A percentile compares a stretch with the other conserved stretches of the same genome.
phyloP scores from a whole-genome alignment of 371 early-diverging fungal species.

The Conidiobolus incongruus region DNA sequence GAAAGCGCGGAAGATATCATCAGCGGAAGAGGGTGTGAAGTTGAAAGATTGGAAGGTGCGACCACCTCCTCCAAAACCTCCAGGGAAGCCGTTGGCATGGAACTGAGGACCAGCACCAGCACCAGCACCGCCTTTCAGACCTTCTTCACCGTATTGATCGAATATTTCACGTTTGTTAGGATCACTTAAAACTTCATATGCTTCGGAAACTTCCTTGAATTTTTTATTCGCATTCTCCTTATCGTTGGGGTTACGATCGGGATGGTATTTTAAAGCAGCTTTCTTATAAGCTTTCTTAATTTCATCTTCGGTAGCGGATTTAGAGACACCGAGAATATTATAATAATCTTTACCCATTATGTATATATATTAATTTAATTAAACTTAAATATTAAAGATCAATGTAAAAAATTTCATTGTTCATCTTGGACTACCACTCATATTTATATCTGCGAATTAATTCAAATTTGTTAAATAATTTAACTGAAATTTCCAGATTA shows the following conservation, averaged over 20 bases:
- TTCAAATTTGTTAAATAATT: too few species aligned
- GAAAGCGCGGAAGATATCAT: too few species aligned
- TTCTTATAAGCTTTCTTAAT: slow-evolving; percentile 89
- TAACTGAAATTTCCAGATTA: too few species aligned
- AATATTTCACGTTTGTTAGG: slow-evolving; percentile 63
- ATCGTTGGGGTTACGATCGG: slow-evolving; percentile 6
- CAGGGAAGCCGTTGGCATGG: slow-evolving; percentile 18
- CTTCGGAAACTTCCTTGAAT: slow-evolving; percentile 70
- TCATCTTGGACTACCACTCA: too few species aligned
- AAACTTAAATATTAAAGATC: too few species aligned
- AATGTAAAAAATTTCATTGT: too few species aligned
- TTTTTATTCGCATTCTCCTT: slow-evolving; percentile 23
- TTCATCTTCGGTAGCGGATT: slow-evolving; percentile 52
- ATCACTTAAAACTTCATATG: slow-evolving; percentile 89
- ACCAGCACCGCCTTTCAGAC: slow-evolving; percentile 35
- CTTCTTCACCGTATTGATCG: slow-evolving; percentile 82
- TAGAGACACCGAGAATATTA: slow-evolving; percentile 29
- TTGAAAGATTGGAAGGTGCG: slow-evolving; percentile 48
- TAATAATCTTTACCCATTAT: slow-evolving; percentile 8
- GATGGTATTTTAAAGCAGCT: slow-evolving; percentile 12
- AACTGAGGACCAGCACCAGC: slow-evolving; percentile 20
- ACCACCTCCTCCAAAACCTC: slow-evolving; percentile 14
- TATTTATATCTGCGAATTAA: too few species aligned
- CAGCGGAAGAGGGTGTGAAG: slow-evolving; percentile 16
- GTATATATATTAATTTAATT: too few species aligned